phyloP scores from a whole-genome alignment of 768 basidiomycete species.

The Mycena epipterygia region DNA sequence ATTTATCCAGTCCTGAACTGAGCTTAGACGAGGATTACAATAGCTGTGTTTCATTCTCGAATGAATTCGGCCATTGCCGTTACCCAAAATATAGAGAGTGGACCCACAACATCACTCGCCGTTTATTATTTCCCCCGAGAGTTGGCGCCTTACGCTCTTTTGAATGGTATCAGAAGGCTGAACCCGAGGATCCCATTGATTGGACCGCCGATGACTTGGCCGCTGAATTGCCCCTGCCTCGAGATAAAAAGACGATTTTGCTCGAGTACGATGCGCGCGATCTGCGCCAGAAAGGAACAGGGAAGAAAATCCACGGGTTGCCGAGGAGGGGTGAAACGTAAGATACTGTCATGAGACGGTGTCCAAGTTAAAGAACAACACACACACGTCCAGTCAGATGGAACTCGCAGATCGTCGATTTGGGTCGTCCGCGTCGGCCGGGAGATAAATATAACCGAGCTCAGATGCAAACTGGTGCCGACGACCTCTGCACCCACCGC shows the following conservation, averaged over 20 bases:
- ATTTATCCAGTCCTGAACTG: conserved; percentile 16
- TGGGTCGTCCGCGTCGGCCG: neutral
- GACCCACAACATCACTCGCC: conserved; percentile 18
- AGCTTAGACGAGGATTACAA: neutral
- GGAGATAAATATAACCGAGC: conserved; percentile 2
- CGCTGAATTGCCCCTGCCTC: neutral
- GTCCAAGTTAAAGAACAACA: neutral
- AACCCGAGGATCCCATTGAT: conserved; percentile 19
- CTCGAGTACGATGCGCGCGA: neutral
- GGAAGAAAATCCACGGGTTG: neutral
- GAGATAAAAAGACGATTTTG: too few relatives aligned
- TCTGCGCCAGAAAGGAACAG: neutral
- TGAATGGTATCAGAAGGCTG: neutral
- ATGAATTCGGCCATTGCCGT: neutral
- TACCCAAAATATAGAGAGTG: neutral
- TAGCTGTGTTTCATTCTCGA: conserved; percentile 14
- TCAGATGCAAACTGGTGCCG: conserved; percentile 4
- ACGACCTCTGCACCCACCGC: conserved; percentile 2
- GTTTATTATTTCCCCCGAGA: neutral
- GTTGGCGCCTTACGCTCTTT: neutral
- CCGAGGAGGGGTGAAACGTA: neutral
- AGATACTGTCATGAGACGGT: neutral
- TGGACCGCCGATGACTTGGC: neutral
- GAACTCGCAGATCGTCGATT: neutral
- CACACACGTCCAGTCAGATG: conserved; percentile 7